Percentiles rank a stretch among this genome's conserved stretches.
phyloP scores from a whole-genome alignment of 2,329 filamentous ascomycete species.

The Phialophora tarda region DNA sequence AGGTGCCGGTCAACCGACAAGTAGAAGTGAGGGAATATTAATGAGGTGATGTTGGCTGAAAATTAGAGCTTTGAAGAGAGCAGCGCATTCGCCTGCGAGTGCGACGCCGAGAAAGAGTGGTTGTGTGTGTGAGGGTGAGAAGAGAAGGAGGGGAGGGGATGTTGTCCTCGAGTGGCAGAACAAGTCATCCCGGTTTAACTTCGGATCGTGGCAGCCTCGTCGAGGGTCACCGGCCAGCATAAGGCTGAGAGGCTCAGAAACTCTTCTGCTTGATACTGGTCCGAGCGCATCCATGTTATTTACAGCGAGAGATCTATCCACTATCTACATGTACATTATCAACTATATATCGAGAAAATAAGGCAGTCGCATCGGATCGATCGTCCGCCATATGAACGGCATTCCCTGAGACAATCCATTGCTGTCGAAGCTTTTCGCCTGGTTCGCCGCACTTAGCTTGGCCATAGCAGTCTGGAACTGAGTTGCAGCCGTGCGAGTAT shows the following conservation, averaged over 20 bases:
- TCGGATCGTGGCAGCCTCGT: not conserved
- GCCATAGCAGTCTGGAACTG: not conserved
- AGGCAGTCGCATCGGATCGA: not conserved
- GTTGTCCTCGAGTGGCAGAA: not conserved
- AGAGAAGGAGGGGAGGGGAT: not conserved
- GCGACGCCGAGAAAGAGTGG: constrained; percentile 1
- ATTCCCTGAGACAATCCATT: constrained; percentile 1
- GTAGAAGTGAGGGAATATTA: not conserved
- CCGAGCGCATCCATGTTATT: not conserved
- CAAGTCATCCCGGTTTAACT: not conserved
- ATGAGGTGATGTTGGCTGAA: not conserved
- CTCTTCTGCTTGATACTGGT: not conserved
- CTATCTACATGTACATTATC: not conserved
- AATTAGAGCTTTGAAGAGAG: not conserved
- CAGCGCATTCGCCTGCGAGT: constrained; percentile 2
- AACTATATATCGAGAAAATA: not conserved
- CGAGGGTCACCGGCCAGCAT: not conserved
- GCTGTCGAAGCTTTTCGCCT: not conserved
- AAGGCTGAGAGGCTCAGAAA: not conserved
- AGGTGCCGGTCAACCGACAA: not conserved
- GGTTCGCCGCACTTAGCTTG: not conserved
- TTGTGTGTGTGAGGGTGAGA: constrained; percentile 1
- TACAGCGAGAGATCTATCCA: not conserved
- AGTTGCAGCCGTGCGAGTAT: not conserved
- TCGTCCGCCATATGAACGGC: constrained; percentile 9